Percentiles rank a stretch among this genome's conserved stretches.
Evolutionary conservation across 1,139 yeast genomes (phyloP).

Genomic region (Taphrina wiesneri): DNA sequence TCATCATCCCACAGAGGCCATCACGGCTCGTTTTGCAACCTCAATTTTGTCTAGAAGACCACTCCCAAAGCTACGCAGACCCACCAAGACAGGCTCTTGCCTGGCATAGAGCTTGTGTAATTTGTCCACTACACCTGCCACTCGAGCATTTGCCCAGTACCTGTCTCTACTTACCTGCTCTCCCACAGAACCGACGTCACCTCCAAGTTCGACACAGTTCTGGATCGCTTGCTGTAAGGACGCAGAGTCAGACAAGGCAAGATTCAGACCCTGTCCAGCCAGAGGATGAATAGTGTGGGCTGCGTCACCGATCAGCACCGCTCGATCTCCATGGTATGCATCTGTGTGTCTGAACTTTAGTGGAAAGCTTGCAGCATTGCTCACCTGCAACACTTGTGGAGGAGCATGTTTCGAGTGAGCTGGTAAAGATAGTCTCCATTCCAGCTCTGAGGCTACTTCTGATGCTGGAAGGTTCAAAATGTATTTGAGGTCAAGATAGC

Average conservation of each 20-base stretch:
- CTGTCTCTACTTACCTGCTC: constrained; percentile 84
- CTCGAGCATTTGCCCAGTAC: constrained; percentile 73
- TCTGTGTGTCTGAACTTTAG: constrained; percentile 87
- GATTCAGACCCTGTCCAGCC: constrained; percentile 96
- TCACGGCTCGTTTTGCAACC: constrained; percentile 20
- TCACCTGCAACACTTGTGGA: constrained; percentile 59
- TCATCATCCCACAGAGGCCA: constrained; percentile 31
- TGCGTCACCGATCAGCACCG: constrained; percentile 95
- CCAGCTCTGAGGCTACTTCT: constrained; percentile 64
- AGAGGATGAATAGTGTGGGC: constrained; percentile 97
- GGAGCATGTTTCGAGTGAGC: constrained; percentile 58
- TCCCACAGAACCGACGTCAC: constrained; percentile 66
- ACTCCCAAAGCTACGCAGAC: constrained; percentile 73
- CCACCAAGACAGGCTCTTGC: constrained; percentile 71
- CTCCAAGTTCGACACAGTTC: constrained; percentile 69
- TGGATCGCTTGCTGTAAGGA: constrained; percentile 69
- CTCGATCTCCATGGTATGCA: constrained; percentile 69
- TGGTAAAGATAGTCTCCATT: constrained; percentile 59
- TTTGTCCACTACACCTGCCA: constrained; percentile 88
- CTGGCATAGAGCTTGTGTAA: constrained; percentile 83
- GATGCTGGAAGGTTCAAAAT: constrained; percentile 58
- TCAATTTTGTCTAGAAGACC: constrained; percentile 60
- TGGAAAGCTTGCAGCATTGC: constrained; percentile 79
- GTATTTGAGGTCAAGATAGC: constrained; percentile 74
- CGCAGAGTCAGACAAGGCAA: constrained; percentile 96